Conservation (phyloP, 306 rosid species). For the Quercus alba region DNA sequence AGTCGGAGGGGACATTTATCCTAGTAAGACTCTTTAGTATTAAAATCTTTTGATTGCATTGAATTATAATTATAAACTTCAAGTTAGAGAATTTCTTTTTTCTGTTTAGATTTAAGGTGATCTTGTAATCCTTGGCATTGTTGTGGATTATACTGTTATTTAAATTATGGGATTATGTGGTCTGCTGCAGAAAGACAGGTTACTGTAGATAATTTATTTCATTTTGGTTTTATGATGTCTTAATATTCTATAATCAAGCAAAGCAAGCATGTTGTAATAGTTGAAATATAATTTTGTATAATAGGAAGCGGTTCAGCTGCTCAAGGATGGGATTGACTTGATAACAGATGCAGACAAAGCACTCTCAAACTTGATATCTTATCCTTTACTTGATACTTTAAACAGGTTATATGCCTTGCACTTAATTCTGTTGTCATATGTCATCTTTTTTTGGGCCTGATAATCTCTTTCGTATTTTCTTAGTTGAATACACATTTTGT, state of each 20-base stretch:
- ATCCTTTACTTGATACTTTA: constrained; percentile 70
- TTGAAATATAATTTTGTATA: constrained; percentile 6
- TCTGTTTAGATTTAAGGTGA: background rate
- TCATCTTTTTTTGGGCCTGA: background rate
- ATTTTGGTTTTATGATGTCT: background rate
- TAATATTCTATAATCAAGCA: constrained; percentile 1
- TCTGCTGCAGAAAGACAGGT: background rate
- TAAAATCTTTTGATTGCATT: background rate
- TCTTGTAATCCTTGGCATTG: background rate
- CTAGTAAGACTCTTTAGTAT: constrained; percentile 51
- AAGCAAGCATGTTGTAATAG: constrained; percentile 2
- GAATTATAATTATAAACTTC: background rate
- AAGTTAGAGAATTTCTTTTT: background rate
- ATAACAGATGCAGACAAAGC: constrained; percentile 73
- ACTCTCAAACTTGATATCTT: constrained; percentile 74
- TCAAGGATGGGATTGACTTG: constrained; percentile 87
- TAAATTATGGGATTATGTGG: background rate
- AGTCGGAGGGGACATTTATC: constrained; percentile 59
- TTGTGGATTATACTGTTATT: constrained; percentile 2
- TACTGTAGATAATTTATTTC: background rate
- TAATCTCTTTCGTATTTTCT: no score
- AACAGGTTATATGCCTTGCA: constrained; percentile 44
- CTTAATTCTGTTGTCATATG: background rate
- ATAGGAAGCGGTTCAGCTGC: constrained; percentile 79
- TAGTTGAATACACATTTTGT: background rate